phyloP scores from a whole-genome alignment of 306 rosid species.

The Castanea crenata region DNA sequence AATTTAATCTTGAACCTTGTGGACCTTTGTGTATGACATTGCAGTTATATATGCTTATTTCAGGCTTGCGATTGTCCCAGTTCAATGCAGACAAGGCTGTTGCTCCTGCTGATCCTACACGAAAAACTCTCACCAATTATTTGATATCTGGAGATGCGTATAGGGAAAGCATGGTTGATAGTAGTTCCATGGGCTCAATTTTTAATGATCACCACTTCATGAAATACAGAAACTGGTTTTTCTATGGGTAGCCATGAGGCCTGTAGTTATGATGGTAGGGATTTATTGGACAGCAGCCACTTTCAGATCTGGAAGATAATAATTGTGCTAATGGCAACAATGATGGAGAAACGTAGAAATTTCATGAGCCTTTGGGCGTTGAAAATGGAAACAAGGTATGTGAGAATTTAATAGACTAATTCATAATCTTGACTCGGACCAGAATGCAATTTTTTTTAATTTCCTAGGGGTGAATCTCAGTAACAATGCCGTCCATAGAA shows the following conservation, averaged over 20 bases:
- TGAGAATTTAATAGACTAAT: conserved; percentile 5
- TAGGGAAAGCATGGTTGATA: conserved; percentile 29
- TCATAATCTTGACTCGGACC: conserved; percentile 16
- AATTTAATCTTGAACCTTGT: conserved; percentile 15
- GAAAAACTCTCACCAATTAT: conserved; percentile 65
- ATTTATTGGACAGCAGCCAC: conserved; percentile 33
- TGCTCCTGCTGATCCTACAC: conserved; percentile 59
- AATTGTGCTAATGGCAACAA: conserved; percentile 28
- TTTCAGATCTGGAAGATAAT: conserved; percentile 26
- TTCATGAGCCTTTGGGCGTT: conserved; percentile 10
- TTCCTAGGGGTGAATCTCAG: background rate
- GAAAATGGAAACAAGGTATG: conserved; percentile 20
- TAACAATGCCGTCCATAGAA: too few relatives aligned
- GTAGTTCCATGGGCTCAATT: conserved; percentile 31
- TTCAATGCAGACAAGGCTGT: conserved; percentile 52
- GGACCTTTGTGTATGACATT: conserved; percentile 22
- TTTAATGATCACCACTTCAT: conserved; percentile 25
- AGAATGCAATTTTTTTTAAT: background rate
- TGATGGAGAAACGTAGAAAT: conserved; percentile 31
- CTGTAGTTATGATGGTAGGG: conserved; percentile 21
- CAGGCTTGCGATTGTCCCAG: conserved; percentile 84
- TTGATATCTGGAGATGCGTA: conserved; percentile 46
- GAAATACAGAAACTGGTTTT: conserved; percentile 42
- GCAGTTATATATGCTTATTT: conserved; percentile 16
- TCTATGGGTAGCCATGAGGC: conserved; percentile 32